phyloP scores from a whole-genome alignment of 352 stramenopile genomes.

The Globisporangium echinulatum region DNA sequence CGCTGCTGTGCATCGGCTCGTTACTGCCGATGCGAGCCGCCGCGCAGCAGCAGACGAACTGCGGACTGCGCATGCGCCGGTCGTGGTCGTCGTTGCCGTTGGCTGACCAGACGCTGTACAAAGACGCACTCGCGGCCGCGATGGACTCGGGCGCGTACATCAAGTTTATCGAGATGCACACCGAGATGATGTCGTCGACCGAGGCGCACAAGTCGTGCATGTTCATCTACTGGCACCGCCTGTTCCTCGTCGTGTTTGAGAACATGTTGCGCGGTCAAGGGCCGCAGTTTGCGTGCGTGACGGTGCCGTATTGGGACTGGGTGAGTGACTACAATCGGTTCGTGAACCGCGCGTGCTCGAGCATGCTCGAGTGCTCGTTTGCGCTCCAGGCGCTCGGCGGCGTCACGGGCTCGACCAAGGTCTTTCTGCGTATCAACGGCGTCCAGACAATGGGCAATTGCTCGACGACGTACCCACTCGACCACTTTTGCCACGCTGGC shows the following conservation, averaged over 20 bases:
- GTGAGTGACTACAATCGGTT: constrained; percentile 39
- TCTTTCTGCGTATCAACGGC: constrained; percentile 26
- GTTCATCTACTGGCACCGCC: constrained; percentile 80
- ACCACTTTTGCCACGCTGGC: constrained; percentile 41
- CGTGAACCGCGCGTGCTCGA: constrained; percentile 29
- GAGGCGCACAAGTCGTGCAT: constrained; percentile 59
- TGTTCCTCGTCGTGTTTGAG: constrained; percentile 61
- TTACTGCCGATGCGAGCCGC: neutral
- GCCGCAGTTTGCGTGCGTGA: constrained; percentile 51
- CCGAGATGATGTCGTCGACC: constrained; percentile 42
- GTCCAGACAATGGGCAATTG: constrained; percentile 25
- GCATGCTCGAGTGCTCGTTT: constrained; percentile 35
- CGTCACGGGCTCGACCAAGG: constrained; percentile 12
- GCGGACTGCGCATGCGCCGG: constrained; percentile 37
- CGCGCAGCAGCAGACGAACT: constrained; percentile 4
- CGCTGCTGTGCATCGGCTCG: neutral
- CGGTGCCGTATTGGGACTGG: constrained; percentile 79
- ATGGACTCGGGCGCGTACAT: constrained; percentile 54
- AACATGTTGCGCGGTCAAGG: constrained; percentile 75
- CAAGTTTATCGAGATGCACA: constrained; percentile 62
- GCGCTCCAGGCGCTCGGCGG: constrained; percentile 37
- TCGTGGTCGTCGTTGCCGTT: constrained; percentile 40
- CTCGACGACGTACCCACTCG: constrained; percentile 19
- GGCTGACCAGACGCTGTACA: constrained; percentile 37
- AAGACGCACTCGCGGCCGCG: constrained; percentile 28